Evolutionary conservation across 345 rosid species (phyloP).

Genomic region (Acer negundo): DNA sequence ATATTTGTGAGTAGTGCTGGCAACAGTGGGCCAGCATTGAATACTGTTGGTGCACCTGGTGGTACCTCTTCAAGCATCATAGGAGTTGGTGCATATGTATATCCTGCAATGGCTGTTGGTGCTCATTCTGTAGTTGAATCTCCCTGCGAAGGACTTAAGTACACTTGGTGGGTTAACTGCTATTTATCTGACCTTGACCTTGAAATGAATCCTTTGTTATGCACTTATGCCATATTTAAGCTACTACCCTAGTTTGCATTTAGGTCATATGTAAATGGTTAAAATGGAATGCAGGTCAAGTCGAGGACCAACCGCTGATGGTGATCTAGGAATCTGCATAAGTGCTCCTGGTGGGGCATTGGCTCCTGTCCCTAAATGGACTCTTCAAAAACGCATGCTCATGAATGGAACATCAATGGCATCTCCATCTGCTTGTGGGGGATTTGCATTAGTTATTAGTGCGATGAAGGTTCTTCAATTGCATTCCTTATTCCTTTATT

Average conservation of each 20-base stretch:
- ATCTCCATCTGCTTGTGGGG: slow-evolving; percentile 99
- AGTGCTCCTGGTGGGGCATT: slow-evolving; percentile 99
- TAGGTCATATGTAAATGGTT: slow-evolving; percentile 23
- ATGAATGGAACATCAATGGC: slow-evolving; percentile 99
- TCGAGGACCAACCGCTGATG: slow-evolving; percentile 97
- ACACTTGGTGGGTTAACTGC: slow-evolving; percentile 70
- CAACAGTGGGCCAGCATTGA: slow-evolving; percentile 95
- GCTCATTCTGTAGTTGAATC: slow-evolving; percentile 93
- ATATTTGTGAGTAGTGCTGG: slow-evolving; percentile 98
- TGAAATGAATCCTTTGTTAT: neutral
- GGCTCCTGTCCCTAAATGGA: slow-evolving; percentile 99
- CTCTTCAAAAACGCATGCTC: slow-evolving; percentile 96
- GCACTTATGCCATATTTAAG: neutral
- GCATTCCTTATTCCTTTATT: slow-evolving; percentile 15
- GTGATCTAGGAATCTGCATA: slow-evolving; percentile 90
- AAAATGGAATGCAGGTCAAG: slow-evolving; percentile 76
- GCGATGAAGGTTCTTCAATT: slow-evolving; percentile 80
- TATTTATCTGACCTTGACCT: slow-evolving; percentile 18
- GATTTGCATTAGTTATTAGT: slow-evolving; percentile 85
- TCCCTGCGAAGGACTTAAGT: slow-evolving; percentile 87
- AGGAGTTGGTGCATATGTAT: slow-evolving; percentile 96
- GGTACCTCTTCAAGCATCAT: slow-evolving; percentile 95
- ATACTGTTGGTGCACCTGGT: slow-evolving; percentile 98
- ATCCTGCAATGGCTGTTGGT: slow-evolving; percentile 98
- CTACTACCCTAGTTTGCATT: slow-evolving; percentile 20